Base-by-base conservation (phyloP, 306 rosid species). In the Cicer arietinum region DNA sequence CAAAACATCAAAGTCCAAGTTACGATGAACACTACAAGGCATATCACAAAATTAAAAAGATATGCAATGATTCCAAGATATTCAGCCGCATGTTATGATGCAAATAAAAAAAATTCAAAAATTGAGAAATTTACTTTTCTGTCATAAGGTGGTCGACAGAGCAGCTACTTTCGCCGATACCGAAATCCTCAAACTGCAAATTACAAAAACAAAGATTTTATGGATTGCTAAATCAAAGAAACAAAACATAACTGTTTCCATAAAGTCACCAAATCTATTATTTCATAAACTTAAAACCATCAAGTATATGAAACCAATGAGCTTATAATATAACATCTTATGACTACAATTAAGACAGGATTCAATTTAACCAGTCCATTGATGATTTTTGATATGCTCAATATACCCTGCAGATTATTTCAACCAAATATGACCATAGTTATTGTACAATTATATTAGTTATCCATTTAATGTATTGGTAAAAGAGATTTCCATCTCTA, bases 101-200 rank as follows among this genome's bases (percentile, higher is more conserved):
- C 47, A 73, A 46, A 41, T 3, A 25, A 57, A 79, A 20, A 50
- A 58, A 16, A 14, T 25, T 17, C 20, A 59, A 30, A 50, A 41
- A 52, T 67, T 45, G 17, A 71, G 42, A 9, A 62, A 37, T 92
- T 7, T 88, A 93, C 96, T 84, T 85, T 82, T 86, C 88, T 40
- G 76, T 57, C 40, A 75, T 42, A 71, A 59, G 25, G 37, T 79
- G 79, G 74, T 79, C 82, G 56, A 60, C 65, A 65, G 75, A 60
- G 75, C 18, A 42, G 60, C 80, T 56, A 72, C 50, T 53, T 69
- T 81, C 80, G 41, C 82, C 45, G 13, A 73, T 54, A 78, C 79
- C 83, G 82, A 85, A 76, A 59, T 86, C 91, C 77, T 85, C 88
- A 75, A 46, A 83, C 80, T 90, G 92, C 82, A 80, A 37, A 75